Evolutionary conservation across 768 basidiomycete species (phyloP).

Genomic region (Leccinum arenicola): DNA sequence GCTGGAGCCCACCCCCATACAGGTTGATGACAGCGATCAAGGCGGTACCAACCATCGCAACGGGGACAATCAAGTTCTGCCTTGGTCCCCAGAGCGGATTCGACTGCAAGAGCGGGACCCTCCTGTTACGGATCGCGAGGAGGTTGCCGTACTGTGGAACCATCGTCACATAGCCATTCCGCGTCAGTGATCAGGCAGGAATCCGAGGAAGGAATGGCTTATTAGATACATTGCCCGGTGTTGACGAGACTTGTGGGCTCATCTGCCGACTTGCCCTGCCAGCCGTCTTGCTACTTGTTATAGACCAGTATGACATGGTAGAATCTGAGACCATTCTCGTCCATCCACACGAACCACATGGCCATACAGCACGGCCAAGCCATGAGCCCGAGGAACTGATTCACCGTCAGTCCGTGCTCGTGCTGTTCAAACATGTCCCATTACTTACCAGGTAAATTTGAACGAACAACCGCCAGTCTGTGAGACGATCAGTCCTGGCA

Average conservation of each 20-base stretch:
- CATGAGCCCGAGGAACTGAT: conserved; percentile 43
- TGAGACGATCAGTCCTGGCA: conserved; percentile 48
- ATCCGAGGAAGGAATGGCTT: conserved; percentile 10
- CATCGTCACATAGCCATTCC: conserved; percentile 44
- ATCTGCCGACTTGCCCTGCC: conserved; percentile 28
- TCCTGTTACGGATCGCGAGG: conserved; percentile 43
- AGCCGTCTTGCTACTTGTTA: conserved; percentile 38
- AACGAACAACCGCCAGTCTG: conserved; percentile 46
- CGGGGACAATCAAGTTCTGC: conserved; percentile 37
- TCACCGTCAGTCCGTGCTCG: conserved; percentile 2
- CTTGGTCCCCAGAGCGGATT: conserved; percentile 48
- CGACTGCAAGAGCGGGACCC: conserved; percentile 41
- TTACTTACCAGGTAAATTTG: conserved; percentile 45
- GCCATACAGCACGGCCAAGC: conserved; percentile 46
- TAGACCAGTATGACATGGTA: conserved; percentile 40
- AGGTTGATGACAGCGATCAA: conserved; percentile 43
- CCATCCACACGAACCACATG: conserved; percentile 41
- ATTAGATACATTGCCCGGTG: conserved; percentile 49
- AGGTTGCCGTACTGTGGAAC: conserved; percentile 45
- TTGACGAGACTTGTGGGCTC: conserved; percentile 35
- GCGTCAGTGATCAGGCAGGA: background rate
- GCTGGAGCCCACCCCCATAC: conserved; percentile 43
- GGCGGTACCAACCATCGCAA: conserved; percentile 39
- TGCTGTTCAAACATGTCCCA: background rate
- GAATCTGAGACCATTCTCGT: conserved; percentile 36